A percentile compares a stretch with the other conserved stretches of the same genome.
phyloP scores from a whole-genome alignment of 129 eudicot species.

The Ambrosia trifida region DNA sequence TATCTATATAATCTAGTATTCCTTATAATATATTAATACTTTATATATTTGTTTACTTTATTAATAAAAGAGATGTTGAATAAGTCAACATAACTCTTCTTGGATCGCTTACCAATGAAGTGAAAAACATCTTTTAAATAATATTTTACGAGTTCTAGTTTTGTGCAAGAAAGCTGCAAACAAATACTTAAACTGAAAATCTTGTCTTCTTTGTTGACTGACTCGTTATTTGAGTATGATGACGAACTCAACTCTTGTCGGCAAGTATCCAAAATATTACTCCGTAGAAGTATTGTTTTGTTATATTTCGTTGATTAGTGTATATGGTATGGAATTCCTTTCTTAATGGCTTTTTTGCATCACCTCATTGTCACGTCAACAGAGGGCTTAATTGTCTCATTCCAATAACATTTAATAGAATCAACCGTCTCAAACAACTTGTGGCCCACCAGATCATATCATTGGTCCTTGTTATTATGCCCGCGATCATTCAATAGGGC shows the following conservation, averaged over 20 bases:
- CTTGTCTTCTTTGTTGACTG: slow-evolving; percentile 24
- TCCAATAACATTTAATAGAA: too few species aligned
- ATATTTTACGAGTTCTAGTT: neutral
- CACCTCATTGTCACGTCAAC: too few species aligned
- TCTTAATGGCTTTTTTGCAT: too few species aligned
- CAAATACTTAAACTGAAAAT: slow-evolving; percentile 1
- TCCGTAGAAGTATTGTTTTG: neutral
- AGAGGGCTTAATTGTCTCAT: too few species aligned
- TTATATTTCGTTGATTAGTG: too few species aligned
- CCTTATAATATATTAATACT: neutral
- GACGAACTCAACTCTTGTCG: slow-evolving; percentile 7
- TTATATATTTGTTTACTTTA: neutral
- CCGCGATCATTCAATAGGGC: too few species aligned
- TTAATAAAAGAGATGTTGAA: slow-evolving; percentile 15
- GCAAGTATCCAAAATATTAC: too few species aligned
- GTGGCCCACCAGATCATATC: too few species aligned
- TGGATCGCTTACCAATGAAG: slow-evolving; percentile 37
- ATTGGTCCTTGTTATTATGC: too few species aligned
- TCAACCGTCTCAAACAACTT: too few species aligned
- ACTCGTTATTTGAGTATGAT: slow-evolving; percentile 13
- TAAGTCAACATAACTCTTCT: slow-evolving; percentile 30
- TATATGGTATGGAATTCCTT: too few species aligned
- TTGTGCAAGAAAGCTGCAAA: slow-evolving; percentile 14
- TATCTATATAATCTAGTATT: neutral
- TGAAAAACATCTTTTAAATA: slow-evolving; percentile 30